Conservation (phyloP, 2,329 filamentous ascomycete genomes). For the Penicillium sclerotiorum region DNA sequence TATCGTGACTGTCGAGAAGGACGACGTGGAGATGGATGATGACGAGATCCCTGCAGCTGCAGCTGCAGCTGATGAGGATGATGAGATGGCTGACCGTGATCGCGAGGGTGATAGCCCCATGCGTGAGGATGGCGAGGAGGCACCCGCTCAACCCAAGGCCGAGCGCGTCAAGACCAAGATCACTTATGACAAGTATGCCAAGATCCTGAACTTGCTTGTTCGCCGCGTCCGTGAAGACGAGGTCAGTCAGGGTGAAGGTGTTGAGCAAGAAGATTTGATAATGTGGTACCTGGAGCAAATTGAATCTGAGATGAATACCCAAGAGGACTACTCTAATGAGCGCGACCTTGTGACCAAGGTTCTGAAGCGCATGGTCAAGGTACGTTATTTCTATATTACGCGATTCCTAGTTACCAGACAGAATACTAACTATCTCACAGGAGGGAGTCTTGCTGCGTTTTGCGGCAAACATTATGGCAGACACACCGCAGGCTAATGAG, state of each 20-base stretch:
- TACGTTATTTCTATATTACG: conserved; percentile 46
- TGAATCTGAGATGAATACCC: conserved; percentile 76
- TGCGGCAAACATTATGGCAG: conserved; percentile 82
- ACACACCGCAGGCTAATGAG: conserved; percentile 49
- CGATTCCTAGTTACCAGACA: conserved; percentile 1
- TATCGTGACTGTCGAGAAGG: conserved; percentile 97
- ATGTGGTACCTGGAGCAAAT: conserved; percentile 92
- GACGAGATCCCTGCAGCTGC: conserved; percentile 56
- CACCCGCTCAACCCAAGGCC: conserved; percentile 45
- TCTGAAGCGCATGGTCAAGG: conserved; percentile 93
- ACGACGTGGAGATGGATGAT: conserved; percentile 92
- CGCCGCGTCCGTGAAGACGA: conserved; percentile 84
- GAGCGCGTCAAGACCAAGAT: conserved; percentile 75
- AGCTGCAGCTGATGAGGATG: conserved; percentile 50
- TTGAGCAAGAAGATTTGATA: conserved; percentile 78
- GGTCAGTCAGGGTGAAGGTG: conserved; percentile 72
- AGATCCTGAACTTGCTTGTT: conserved; percentile 84
- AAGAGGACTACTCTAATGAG: conserved; percentile 81
- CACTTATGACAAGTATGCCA: conserved; percentile 92
- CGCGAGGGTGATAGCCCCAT: conserved; percentile 56
- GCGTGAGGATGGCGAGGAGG: conserved; percentile 55
- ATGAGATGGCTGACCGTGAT: conserved; percentile 54
- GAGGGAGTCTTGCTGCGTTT: conserved; percentile 64
- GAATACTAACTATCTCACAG: conserved; percentile 32
- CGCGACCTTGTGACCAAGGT: conserved; percentile 77